Conservation (phyloP, 257 asterid genomes). For the Solanum virginianum region DNA sequence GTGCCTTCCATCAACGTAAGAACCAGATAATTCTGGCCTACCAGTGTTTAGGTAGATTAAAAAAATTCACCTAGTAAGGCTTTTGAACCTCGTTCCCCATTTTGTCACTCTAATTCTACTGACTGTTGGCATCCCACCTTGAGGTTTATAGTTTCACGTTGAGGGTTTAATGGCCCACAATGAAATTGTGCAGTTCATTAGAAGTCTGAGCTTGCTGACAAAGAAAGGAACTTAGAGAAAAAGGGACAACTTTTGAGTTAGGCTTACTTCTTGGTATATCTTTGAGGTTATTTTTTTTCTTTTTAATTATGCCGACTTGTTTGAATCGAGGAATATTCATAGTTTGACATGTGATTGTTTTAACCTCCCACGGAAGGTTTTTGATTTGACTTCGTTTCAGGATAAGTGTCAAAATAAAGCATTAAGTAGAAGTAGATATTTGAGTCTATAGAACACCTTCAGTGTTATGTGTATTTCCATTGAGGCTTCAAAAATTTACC, state of each 20-base stretch:
- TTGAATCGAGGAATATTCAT: neutral
- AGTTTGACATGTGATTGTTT: neutral
- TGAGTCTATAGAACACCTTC: neutral
- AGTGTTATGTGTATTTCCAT: neutral
- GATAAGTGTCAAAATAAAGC: neutral
- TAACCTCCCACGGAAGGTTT: neutral
- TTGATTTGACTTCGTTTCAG: neutral
- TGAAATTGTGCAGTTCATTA: neutral
- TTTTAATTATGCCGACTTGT: neutral
- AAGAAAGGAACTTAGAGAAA: neutral
- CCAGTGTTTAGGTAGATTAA: neutral
- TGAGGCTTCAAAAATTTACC: neutral
- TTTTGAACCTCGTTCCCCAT: neutral
- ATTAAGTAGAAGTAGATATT: neutral
- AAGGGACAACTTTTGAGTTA: neutral
- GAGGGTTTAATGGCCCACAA: neutral
- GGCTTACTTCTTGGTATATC: neutral
- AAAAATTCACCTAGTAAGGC: neutral
- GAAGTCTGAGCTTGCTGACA: neutral
- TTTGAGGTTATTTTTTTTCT: neutral
- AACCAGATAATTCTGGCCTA: neutral
- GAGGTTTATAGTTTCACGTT: neutral
- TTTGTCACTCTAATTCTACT: neutral
- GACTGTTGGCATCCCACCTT: neutral
- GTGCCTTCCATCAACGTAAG: neutral